phyloP scores from a whole-genome alignment of 768 basidiomycete species.

The Amyloporia xantha region DNA sequence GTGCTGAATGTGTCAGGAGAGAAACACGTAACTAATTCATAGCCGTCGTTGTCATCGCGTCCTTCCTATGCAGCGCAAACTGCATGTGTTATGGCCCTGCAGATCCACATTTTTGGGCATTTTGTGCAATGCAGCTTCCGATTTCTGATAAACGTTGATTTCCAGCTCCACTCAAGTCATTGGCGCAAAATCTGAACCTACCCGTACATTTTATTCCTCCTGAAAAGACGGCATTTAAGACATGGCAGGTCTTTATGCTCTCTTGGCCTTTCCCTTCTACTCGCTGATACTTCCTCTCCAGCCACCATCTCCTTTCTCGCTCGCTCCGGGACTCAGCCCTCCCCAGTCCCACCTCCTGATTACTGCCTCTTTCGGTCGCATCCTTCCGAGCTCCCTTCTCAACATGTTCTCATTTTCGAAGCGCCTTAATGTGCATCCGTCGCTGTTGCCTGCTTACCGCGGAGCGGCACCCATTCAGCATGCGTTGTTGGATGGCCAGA shows the following conservation, averaged over 20 bases:
- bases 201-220: conserved; percentile 58
- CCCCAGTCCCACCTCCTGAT: conserved; percentile 54
- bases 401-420: conserved; percentile 49
- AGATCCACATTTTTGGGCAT: too few species aligned
- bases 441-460: conserved; percentile 79
- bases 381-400: conserved; percentile 60
- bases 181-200: conserved; percentile 48
- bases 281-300: conserved; percentile 1
- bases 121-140: not conserved
- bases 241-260: conserved; percentile 49
- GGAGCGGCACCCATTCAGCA: conserved; percentile 90
- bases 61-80: too few species aligned
- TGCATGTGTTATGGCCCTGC: too few species aligned
- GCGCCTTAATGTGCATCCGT: conserved; percentile 85
- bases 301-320: conserved; percentile 27
- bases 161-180: conserved; percentile 62
- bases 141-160: not conserved
- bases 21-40: too few species aligned
- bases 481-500: conserved; percentile 60
- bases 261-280: not conserved
- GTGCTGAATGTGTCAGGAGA: too few species aligned
- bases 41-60: too few species aligned
- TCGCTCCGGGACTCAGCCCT: conserved; percentile 28
- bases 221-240: conserved; percentile 49
- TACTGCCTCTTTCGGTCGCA: conserved; percentile 89